phyloP scores from a whole-genome alignment of 495 filamentous ascomycete genomes.

The Aspergillus taichungensis region DNA sequence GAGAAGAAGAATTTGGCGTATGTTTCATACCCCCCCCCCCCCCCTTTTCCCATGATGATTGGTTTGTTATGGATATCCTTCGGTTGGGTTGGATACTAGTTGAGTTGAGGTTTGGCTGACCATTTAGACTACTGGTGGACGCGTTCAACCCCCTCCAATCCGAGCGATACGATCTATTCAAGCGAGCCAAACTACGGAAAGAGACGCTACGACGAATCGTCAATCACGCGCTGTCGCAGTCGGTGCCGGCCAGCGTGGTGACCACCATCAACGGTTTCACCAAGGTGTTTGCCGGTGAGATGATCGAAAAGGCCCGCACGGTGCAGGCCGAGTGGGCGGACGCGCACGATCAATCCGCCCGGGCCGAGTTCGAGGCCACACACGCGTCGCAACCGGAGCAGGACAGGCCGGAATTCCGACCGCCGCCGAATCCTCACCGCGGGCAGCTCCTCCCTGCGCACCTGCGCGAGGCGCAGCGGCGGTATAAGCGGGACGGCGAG shows the following conservation, averaged over 20 bases:
- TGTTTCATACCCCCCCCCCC: slow-evolving; percentile 12
- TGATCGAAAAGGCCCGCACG: slow-evolving; percentile 70
- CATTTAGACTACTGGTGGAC: slow-evolving; percentile 51
- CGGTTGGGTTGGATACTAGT: neutral
- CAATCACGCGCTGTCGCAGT: slow-evolving; percentile 85
- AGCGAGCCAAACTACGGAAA: slow-evolving; percentile 59
- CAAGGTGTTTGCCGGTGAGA: slow-evolving; percentile 76
- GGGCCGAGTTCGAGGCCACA: slow-evolving; percentile 24
- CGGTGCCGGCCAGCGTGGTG: slow-evolving; percentile 68
- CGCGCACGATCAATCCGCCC: slow-evolving; percentile 33
- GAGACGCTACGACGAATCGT: slow-evolving; percentile 59
- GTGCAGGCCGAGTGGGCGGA: slow-evolving; percentile 73
- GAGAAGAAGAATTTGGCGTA: slow-evolving; percentile 61
- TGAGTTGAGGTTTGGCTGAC: neutral
- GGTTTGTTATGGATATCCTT: slow-evolving; percentile 1
- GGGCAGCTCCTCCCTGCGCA: slow-evolving; percentile 76
- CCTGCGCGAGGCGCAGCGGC: slow-evolving; percentile 66
- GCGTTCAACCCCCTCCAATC: slow-evolving; percentile 62
- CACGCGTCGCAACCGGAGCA: slow-evolving; percentile 25
- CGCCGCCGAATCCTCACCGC: slow-evolving; percentile 41
- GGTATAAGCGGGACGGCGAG: slow-evolving; percentile 57
- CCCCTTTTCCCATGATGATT: slow-evolving; percentile 1
- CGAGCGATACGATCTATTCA: slow-evolving; percentile 63
- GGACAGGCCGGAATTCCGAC: slow-evolving; percentile 25
- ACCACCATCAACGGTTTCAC: slow-evolving; percentile 71